Evolutionary conservation across 2,329 filamentous ascomycete species (phyloP).

Genomic region (Talaromyces marneffei): DNA sequence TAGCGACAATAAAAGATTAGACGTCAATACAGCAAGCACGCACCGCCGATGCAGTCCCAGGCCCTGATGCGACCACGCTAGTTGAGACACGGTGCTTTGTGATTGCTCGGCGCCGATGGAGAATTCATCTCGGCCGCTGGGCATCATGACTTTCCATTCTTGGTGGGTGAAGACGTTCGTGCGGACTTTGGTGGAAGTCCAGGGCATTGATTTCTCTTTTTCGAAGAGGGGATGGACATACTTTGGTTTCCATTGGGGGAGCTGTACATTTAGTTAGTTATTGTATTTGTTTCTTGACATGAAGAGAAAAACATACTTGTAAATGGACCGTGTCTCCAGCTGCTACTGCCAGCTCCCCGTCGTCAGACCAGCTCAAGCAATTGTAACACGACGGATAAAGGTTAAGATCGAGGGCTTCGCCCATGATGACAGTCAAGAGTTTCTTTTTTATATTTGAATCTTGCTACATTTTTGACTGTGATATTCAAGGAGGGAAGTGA

Average conservation of each 20-base stretch:
- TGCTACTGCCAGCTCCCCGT: constrained; percentile 54
- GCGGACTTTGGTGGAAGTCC: constrained; percentile 40
- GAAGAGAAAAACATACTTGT: constrained; percentile 34
- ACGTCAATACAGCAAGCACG: constrained; percentile 51
- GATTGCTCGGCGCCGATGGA: constrained; percentile 58
- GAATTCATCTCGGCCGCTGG: constrained; percentile 43
- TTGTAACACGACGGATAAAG: constrained; percentile 49
- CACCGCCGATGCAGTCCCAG: constrained; percentile 50
- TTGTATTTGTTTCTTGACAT: neutral
- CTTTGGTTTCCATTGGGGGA: constrained; percentile 13
- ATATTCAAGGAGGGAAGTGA: neutral
- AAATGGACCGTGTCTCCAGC: constrained; percentile 52
- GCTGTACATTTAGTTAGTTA: neutral
- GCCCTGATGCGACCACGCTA: constrained; percentile 54
- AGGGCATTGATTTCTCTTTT: constrained; percentile 24
- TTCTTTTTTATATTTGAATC: neutral
- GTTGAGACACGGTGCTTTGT: constrained; percentile 41
- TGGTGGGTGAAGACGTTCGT: constrained; percentile 48
- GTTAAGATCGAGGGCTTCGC: constrained; percentile 28
- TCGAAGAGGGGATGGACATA: constrained; percentile 13
- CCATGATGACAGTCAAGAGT: constrained; percentile 1
- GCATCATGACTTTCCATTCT: constrained; percentile 46
- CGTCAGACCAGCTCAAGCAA: constrained; percentile 54
- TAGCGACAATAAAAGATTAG: constrained; percentile 52
- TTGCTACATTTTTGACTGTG: neutral